Base-by-base conservation (phyloP, 305 asterid genomes). In the Coffea humblotiana region DNA sequence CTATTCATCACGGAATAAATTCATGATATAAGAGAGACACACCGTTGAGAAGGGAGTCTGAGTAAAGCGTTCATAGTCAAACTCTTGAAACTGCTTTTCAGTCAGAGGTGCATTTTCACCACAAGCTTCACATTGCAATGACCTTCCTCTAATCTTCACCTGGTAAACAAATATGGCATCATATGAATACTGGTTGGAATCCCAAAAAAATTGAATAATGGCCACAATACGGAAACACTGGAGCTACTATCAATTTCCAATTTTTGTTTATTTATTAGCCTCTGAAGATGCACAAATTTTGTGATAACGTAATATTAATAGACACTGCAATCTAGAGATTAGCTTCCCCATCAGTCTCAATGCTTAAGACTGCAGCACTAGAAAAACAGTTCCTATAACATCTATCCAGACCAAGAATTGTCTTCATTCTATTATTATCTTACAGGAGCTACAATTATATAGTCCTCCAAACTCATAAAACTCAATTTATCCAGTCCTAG, bases 71-170 rank as follows among this genome's bases (percentile, higher is more conserved):
- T 94, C 99, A 56, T 90, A 90, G 78, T 90, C 90, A 19, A 88
- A 82, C 76, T 83, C 84, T 25, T 23, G 78, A 68, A 95, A 92
- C 75, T 83, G 83, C 83, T 89, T 77, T 65, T 85, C 86, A 11
- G 91, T 90, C 83, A 92, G 63, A 75, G 86, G 32, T 32, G 32
- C 79, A 77, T 78, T 77, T 64, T 88, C 97, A 75, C 97, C 97
- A 80, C 99, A 96, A 77, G 93, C 95, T 87, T 89, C 90, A 77
- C 99, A 96, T 21, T 91, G 92, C 83, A 82, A 79, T 43, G 97
- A 90, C 86, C 91, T 93, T 85, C 97, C 99, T 87, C 99, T 88
- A 68, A 96, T 83, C 85, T 92, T 94, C 77, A 96, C 99, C 98
- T 96, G 78, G 35, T 40, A 77, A 71, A 83, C 56, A 75, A 75